Evolutionary conservation across 2,329 filamentous ascomycete species (phyloP).

Genomic region (Neoscytalidium dimidiatum): DNA sequence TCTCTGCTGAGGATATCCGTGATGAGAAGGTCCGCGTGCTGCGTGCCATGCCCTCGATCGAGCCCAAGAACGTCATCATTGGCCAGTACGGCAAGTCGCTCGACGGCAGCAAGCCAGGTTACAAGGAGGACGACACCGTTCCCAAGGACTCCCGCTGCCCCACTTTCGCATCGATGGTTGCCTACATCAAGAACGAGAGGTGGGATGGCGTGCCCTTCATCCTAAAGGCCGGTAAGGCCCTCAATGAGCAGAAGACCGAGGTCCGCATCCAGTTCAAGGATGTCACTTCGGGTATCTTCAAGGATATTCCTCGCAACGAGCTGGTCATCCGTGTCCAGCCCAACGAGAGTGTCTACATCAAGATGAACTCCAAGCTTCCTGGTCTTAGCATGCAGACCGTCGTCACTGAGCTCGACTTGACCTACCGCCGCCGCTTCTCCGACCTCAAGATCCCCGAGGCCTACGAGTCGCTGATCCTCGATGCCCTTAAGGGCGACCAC

Average conservation of each 20-base stretch:
- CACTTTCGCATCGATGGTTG: constrained; percentile 95
- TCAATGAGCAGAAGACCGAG: constrained; percentile 99
- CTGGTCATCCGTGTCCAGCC: constrained; percentile 99
- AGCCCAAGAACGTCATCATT: constrained; percentile 99
- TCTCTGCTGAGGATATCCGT: constrained; percentile 96
- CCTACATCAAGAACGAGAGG: constrained; percentile 98
- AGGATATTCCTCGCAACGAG: constrained; percentile 98
- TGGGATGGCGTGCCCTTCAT: constrained; percentile 99
- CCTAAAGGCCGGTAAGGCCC: constrained; percentile 96
- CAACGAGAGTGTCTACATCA: constrained; percentile 99
- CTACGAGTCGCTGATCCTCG: constrained; percentile 95
- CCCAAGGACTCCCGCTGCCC: constrained; percentile 97
- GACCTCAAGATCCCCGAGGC: constrained; percentile 99
- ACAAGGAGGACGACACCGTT: constrained; percentile 98
- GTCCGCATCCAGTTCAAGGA: constrained; percentile 99
- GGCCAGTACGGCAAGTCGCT: constrained; percentile 97
- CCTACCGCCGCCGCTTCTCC: constrained; percentile 96
- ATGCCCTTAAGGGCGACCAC: constrained; percentile 97
- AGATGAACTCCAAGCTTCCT: constrained; percentile 99
- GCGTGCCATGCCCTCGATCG: constrained; percentile 87
- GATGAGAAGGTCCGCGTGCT: constrained; percentile 98
- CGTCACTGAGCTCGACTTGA: constrained; percentile 95
- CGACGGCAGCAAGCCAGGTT: constrained; percentile 93
- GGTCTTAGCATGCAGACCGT: constrained; percentile 99
- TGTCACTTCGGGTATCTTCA: constrained; percentile 98